Conservation (phyloP, 305 asterid species). For the Rubia tinctorum region DNA sequence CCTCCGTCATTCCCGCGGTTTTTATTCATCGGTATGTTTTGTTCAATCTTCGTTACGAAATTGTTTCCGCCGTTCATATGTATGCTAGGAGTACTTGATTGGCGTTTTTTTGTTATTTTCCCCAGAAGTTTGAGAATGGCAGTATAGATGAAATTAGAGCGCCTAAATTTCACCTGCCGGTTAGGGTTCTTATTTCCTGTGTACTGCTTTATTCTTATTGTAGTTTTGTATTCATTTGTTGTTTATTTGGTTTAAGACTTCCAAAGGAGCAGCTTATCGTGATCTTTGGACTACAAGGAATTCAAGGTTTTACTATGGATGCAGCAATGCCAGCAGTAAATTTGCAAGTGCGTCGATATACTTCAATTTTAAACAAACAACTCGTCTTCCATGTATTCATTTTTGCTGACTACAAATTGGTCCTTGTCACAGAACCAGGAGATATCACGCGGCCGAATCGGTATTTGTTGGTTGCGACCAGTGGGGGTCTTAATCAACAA, state of each 20-base stretch:
- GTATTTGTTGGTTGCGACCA: constrained; percentile 82
- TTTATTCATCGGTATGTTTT: constrained; percentile 19
- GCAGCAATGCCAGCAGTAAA: constrained; percentile 72
- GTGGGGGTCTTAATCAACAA: constrained; percentile 99
- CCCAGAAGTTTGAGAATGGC: constrained; percentile 8
- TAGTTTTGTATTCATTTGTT: not conserved
- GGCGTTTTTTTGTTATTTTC: constrained; percentile 10
- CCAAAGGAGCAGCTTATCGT: constrained; percentile 47
- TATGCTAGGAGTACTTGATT: constrained; percentile 11
- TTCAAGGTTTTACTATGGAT: constrained; percentile 59
- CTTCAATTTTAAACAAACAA: not conserved
- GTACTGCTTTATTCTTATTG: not conserved
- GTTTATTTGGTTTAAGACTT: constrained; percentile 38
- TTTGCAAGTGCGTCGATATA: constrained; percentile 58
- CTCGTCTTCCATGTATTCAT: not conserved
- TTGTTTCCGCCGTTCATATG: not conserved
- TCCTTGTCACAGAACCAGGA: constrained; percentile 51
- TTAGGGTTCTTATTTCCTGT: constrained; percentile 13
- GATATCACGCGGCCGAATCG: constrained; percentile 58
- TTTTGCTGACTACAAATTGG: constrained; percentile 9
- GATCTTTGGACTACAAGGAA: constrained; percentile 80
- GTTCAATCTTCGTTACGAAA: not conserved
- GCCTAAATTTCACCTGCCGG: constrained; percentile 17
- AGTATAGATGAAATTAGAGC: constrained; percentile 36
- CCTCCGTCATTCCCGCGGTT: constrained; percentile 26